These are phyloP conservation scores for Colletotrichum camelliae DNA, from an alignment of 2,329 filamentous ascomycete genomes.

Conservation along the genomic window DNA sequence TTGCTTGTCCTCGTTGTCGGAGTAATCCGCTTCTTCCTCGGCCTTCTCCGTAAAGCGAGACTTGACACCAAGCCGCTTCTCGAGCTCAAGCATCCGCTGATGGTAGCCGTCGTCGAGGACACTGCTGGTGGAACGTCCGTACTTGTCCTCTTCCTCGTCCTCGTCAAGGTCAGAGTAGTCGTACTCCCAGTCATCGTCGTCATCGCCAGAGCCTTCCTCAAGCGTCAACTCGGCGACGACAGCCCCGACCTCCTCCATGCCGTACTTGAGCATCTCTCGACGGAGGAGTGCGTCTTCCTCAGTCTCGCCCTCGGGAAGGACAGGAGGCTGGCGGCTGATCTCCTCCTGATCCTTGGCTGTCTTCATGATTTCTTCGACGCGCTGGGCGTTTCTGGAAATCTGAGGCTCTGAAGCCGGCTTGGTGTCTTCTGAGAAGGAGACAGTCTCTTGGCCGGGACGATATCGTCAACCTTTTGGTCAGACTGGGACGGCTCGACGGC, in stretches of 20 bases:
- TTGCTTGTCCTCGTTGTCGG: constrained; percentile 41
- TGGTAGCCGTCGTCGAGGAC: constrained; percentile 78
- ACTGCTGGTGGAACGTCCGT: constrained; percentile 73
- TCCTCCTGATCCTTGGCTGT: constrained; percentile 60
- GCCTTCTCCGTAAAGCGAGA: constrained; percentile 47
- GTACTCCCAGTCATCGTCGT: constrained; percentile 52
- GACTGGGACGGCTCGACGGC: not conserved
- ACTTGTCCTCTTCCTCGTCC: constrained; percentile 76
- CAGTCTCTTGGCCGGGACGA: constrained; percentile 51
- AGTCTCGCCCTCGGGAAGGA: constrained; percentile 77
- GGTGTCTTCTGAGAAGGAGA: constrained; percentile 68
- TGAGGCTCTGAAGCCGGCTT: constrained; percentile 50
- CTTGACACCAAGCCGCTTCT: constrained; percentile 73
- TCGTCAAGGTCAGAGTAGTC: constrained; percentile 56
- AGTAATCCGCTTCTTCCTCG: constrained; percentile 38
- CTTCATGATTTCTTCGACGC: constrained; percentile 62
- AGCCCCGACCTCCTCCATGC: constrained; percentile 84
- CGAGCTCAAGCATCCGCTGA: constrained; percentile 83
- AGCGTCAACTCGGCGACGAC: constrained; percentile 92
- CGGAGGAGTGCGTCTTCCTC: constrained; percentile 81
- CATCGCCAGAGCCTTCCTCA: constrained; percentile 67
- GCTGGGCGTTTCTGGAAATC: constrained; percentile 47
- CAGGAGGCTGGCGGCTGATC: constrained; percentile 49
- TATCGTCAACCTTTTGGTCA: not conserved
- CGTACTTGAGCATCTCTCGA: constrained; percentile 89